These are phyloP conservation scores for Fulvia fulva DNA, from an alignment of 2,329 filamentous ascomycete species.

Conservation along the genomic window DNA sequence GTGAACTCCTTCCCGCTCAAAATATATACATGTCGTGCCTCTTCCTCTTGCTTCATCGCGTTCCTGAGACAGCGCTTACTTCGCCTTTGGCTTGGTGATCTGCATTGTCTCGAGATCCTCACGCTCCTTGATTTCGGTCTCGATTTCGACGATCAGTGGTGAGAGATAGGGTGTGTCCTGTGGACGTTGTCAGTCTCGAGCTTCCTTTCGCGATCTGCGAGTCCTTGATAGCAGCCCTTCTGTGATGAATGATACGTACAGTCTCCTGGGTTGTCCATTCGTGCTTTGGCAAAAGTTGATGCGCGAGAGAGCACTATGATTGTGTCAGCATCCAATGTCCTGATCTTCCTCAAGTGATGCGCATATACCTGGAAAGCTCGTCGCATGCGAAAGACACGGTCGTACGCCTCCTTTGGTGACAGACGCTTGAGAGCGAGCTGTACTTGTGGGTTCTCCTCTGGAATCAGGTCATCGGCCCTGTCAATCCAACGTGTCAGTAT, in stretches of 20 bases:
- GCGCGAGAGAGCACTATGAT: conserved; percentile 59
- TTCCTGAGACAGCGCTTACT: conserved; percentile 5
- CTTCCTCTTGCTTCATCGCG: conserved; percentile 4
- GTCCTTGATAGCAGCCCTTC: not conserved
- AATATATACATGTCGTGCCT: conserved; percentile 18
- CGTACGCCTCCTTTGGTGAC: conserved; percentile 83
- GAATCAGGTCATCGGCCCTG: conserved; percentile 91
- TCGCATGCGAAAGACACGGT: conserved; percentile 95
- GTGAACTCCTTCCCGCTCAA: conserved; percentile 11
- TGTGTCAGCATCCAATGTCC: conserved; percentile 10
- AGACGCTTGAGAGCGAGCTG: conserved; percentile 88
- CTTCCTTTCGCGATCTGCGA: not conserved
- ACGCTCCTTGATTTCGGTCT: conserved; percentile 63
- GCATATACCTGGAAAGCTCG: conserved; percentile 76
- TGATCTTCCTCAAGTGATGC: conserved; percentile 16
- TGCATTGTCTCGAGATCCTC: conserved; percentile 65
- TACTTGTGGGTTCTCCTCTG: conserved; percentile 85
- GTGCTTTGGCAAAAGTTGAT: conserved; percentile 59
- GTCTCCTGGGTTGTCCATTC: conserved; percentile 67
- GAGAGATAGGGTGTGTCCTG: conserved; percentile 65
- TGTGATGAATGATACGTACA: conserved; percentile 42
- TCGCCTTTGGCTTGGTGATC: conserved; percentile 45
- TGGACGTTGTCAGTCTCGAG: not conserved
- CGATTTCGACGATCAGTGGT: conserved; percentile 65
- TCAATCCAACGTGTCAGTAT: conserved; percentile 17